These are phyloP conservation scores for Solanum corneliomulleri DNA, from an alignment of 257 asterid species.

Conservation along the genomic window DNA sequence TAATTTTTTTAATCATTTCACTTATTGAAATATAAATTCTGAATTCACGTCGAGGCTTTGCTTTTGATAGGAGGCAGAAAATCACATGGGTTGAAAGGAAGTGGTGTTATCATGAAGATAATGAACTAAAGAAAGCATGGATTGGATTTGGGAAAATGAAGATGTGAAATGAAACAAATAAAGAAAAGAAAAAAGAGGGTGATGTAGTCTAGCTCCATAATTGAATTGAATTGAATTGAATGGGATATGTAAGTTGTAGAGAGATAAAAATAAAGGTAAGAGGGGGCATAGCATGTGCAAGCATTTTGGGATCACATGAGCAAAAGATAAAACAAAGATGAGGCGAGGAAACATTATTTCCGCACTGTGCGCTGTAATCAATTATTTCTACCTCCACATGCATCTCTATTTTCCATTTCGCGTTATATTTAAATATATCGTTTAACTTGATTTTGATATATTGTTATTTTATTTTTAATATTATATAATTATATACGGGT, in stretches of 20 bases:
- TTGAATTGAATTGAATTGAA: constrained; percentile 20
- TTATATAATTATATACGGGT: too few relatives aligned
- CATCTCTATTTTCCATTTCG: background rate
- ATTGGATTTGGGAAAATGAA: background rate
- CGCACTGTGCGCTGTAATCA: constrained; percentile 11
- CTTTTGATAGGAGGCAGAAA: background rate
- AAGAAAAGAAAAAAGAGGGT: background rate
- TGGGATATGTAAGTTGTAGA: background rate
- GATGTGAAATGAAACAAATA: background rate
- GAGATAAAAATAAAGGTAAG: background rate
- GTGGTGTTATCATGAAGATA: background rate
- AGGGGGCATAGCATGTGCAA: constrained; percentile 18
- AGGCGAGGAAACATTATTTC: background rate
- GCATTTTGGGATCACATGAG: constrained; percentile 14
- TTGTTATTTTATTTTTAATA: too few relatives aligned
- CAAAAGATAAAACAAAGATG: background rate
- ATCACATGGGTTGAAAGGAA: background rate
- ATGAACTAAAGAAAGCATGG: background rate
- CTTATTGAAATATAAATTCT: too few relatives aligned
- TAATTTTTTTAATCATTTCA: too few relatives aligned
- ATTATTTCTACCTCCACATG: constrained; percentile 9
- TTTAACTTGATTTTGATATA: too few relatives aligned
- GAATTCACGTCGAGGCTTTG: background rate
- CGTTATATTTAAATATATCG: too few relatives aligned
- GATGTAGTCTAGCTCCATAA: constrained; percentile 1